phyloP scores from a whole-genome alignment of 2,329 filamentous ascomycete genomes.

The Shiraia sp. region DNA sequence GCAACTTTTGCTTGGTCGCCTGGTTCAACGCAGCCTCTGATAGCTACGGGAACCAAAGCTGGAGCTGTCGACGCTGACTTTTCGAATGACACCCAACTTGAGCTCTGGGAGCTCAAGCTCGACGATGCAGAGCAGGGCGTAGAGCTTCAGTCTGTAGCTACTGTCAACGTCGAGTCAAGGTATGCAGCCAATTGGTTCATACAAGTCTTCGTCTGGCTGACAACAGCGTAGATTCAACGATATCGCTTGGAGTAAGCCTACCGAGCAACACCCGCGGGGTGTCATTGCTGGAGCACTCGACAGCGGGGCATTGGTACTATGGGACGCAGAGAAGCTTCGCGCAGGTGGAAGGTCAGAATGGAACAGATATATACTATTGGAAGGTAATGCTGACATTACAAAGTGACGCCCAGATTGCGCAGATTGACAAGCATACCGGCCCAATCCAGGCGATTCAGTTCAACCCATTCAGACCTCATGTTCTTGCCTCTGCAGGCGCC shows the following conservation, averaged over 20 bases:
- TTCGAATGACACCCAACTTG: constrained; percentile 93
- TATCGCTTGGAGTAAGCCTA: constrained; percentile 87
- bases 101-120: constrained; percentile 91
- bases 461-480: constrained; percentile 88
- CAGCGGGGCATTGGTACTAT: constrained; percentile 89
- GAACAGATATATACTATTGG: constrained; percentile 48
- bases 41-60: constrained; percentile 92
- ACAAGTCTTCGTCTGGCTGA: constrained; percentile 20
- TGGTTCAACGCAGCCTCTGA: constrained; percentile 73
- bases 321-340: constrained; percentile 78
- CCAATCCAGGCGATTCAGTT: constrained; percentile 95
- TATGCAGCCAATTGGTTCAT: constrained; percentile 47
- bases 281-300: constrained; percentile 95
- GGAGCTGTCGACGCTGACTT: constrained; percentile 97
- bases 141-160: constrained; percentile 84
- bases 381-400: constrained; percentile 31
- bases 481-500: constrained; percentile 87
- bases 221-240: constrained; percentile 78
- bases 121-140: constrained; percentile 74
- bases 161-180: constrained; percentile 87
- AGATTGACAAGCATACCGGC: constrained; percentile 86
- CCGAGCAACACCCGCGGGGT: constrained; percentile 76
- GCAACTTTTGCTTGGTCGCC: constrained; percentile 98
- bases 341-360: constrained; percentile 53
- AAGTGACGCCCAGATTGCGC: constrained; percentile 78